Base-by-base conservation (phyloP, 768 basidiomycete genomes). In the Polyporus arcularius region DNA sequence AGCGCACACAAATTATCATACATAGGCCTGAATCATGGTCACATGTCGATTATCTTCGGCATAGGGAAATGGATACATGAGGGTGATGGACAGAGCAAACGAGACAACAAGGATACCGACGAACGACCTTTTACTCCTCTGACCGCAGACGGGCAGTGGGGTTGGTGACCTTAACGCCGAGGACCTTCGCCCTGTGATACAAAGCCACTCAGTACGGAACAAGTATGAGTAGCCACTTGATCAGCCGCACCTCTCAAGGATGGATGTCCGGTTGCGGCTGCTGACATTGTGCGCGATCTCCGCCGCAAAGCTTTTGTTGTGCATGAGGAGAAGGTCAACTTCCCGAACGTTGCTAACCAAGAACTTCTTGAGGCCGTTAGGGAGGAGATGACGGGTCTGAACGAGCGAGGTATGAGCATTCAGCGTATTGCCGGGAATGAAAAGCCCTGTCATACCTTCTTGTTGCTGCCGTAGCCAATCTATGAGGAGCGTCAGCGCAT, bases 271-370 rank as follows among this genome's bases (percentile, higher is more conserved):
- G 84, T 98, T 98, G 75, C 93, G 89, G 82, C 91, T 92, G 80
- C 89, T 92, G 66, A 99, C 95, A 68, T 86, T 88, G 84, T 97
- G 96, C 54, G 97, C 97, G 69, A 99, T 94, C 76, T 96, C 94
- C 55, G 95, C 97, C 51, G 95, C 89, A 74, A 90, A 98, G 71
- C 80, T 89, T 82, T 93, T 93, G 86, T 94, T 96, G 86, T 98
- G 96, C 94, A 98, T 96, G 54, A 98, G 83, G 64, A 98, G 88
- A 69, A 98, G 85, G 70, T 98, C 95, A 63, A 99, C 78, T 75
- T 98, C 96, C 75, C 89, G 85, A 55, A 90, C 84, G 78, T 98
- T 98, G 84, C 84, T 89, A 71, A 99, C 92, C 64, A 96, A 80
- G 81, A 98, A 89, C 77, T 96, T 94, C 82, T 97, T 96, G 75